A percentile compares a stretch with the other conserved stretches of the same genome.
These are phyloP conservation scores for Cyphellophora attinorum DNA, from an alignment of 2,329 filamentous ascomycete species.

Conservation along the genomic window DNA sequence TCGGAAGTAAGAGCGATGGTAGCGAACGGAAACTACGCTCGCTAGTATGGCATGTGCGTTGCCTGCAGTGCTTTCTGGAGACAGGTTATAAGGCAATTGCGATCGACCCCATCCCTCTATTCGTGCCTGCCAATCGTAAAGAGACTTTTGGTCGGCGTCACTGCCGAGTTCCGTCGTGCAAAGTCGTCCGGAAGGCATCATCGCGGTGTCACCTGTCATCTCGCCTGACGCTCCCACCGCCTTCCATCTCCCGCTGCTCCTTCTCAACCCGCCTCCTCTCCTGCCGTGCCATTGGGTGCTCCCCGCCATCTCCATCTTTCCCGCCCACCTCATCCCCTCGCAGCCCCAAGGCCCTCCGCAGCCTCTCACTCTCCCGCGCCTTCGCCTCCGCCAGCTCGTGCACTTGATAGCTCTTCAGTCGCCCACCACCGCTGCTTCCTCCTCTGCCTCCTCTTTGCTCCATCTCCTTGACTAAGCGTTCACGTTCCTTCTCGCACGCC, in stretches of 20 bases:
- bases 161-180: too few species aligned
- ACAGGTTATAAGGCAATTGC: too few species aligned
- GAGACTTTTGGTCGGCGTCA: too few species aligned
- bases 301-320: slow-evolving; percentile 25
- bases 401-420: slow-evolving; percentile 83
- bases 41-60: too few species aligned
- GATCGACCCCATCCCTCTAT: not conserved
- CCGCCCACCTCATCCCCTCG: slow-evolving; percentile 51
- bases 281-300: slow-evolving; percentile 36
- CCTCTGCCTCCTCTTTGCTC: slow-evolving; percentile 24
- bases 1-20: too few species aligned
- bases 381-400: slow-evolving; percentile 95
- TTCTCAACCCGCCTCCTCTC: slow-evolving; percentile 29
- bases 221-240: too few species aligned
- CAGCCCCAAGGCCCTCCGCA: slow-evolving; percentile 80
- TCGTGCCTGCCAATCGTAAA: slow-evolving; percentile 1
- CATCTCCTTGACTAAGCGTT: slow-evolving; percentile 51
- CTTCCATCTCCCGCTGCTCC: slow-evolving; percentile 22
- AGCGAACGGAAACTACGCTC: too few species aligned
- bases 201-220: too few species aligned
- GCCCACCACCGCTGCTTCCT: slow-evolving; percentile 27
- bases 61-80: too few species aligned
- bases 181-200: too few species aligned
- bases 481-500: slow-evolving; percentile 56
- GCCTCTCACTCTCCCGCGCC: slow-evolving; percentile 84